phyloP scores from a whole-genome alignment of 1,139 yeast species.

The Fermentozyma sake region DNA sequence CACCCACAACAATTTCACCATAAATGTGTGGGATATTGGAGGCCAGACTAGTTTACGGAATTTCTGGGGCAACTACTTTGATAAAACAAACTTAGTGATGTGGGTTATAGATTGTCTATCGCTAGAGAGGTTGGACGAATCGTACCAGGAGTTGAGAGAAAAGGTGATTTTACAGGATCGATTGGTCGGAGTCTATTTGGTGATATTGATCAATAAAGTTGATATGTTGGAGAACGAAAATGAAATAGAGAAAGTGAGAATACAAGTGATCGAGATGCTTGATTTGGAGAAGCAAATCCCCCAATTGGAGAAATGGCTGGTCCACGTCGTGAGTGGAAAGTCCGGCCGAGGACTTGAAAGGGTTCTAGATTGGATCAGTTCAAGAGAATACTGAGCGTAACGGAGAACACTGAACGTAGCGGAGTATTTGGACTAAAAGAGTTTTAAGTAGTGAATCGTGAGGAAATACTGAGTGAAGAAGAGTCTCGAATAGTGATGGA shows the following conservation, averaged over 20 bases:
- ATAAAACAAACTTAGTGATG: constrained; percentile 73
- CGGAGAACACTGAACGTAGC: no score
- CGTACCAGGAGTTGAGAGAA: constrained; percentile 55
- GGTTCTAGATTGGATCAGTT: constrained; percentile 47
- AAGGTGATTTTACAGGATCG: constrained; percentile 64
- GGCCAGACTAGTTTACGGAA: constrained; percentile 77
- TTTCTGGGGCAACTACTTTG: constrained; percentile 91
- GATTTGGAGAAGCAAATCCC: constrained; percentile 21
- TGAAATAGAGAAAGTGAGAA: constrained; percentile 8
- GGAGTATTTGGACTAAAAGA: no score
- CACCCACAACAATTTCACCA: constrained; percentile 21
- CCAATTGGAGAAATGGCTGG: constrained; percentile 29
- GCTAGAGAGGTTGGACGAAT: constrained; percentile 59
- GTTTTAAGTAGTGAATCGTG: no score
- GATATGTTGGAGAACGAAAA: constrained; percentile 31
- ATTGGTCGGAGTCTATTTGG: constrained; percentile 59
- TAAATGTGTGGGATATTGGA: constrained; percentile 80
- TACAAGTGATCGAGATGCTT: constrained; percentile 16
- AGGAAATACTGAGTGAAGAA: no score
- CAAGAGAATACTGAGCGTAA: constrained; percentile 9
- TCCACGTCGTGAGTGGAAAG: constrained; percentile 51
- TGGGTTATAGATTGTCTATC: constrained; percentile 88
- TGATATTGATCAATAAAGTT: constrained; percentile 54
- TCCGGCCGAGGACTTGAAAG: constrained; percentile 46
- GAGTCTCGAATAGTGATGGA: no score